Conservation (phyloP, 2,329 filamentous ascomycete genomes). For the Cladosporium sphaerospermum region DNA sequence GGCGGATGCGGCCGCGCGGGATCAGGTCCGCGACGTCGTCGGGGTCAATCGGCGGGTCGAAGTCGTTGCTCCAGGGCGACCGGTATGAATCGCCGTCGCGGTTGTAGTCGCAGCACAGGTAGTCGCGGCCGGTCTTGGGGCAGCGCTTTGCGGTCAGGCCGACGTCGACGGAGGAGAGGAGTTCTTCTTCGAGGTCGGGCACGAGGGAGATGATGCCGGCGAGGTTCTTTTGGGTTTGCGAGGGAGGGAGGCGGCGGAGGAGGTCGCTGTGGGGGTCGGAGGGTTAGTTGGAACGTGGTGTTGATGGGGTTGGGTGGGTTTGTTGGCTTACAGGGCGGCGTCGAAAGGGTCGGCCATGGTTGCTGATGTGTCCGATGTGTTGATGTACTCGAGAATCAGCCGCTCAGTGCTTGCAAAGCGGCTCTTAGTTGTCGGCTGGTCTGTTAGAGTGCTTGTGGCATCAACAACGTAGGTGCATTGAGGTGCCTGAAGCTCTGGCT, state of each 20-base stretch:
- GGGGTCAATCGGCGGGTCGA: slow-evolving; percentile 78
- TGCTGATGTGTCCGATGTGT: background rate
- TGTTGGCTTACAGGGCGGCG: slow-evolving; percentile 60
- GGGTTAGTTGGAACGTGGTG: slow-evolving; percentile 13
- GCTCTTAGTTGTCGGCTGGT: no score
- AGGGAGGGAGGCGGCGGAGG: slow-evolving; percentile 93
- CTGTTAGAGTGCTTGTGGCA: no score
- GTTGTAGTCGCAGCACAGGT: slow-evolving; percentile 99
- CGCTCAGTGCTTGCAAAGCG: no score
- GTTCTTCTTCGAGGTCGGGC: slow-evolving; percentile 90
- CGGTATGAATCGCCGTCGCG: slow-evolving; percentile 96
- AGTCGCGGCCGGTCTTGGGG: slow-evolving; percentile 84
- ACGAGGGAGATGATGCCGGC: slow-evolving; percentile 81
- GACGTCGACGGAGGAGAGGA: slow-evolving; percentile 95
- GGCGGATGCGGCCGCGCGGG: slow-evolving; percentile 82
- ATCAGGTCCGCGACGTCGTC: slow-evolving; percentile 72
- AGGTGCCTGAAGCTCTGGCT: background rate
- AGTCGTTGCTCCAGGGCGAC: slow-evolving; percentile 98
- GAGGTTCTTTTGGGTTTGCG: slow-evolving; percentile 82
- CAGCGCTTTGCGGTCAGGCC: slow-evolving; percentile 82
- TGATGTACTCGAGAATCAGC: no score
- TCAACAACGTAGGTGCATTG: background rate
- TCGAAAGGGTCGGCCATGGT: slow-evolving; percentile 59
- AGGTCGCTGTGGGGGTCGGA: slow-evolving; percentile 63
- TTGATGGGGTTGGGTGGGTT: background rate